Base-by-base conservation (phyloP, 352 stramenopile genomes). In the Phytopythium boreale region DNA sequence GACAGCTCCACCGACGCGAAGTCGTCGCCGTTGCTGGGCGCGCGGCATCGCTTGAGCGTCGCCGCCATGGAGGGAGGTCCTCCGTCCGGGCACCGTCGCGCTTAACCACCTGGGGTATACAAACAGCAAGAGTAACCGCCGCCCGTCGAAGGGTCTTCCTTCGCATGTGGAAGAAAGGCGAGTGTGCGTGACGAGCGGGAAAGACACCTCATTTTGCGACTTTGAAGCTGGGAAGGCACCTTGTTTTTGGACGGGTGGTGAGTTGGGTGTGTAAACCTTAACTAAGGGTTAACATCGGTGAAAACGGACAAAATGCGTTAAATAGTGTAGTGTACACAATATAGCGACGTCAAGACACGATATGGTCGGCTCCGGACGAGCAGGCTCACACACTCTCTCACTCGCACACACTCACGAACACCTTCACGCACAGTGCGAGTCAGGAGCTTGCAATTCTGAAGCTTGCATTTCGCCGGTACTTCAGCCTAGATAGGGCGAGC, bases 21-120 rank as follows among this genome's bases (percentile, higher is more conserved):
- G 12, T 73, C 39, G 53, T 75, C 65, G 43, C 50, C 52, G 51
- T 62, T 62, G 49, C 66, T 76, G 26, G 60, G 37, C 19, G 68
- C 36, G 62, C 75, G 77, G 61, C 74, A 79, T 26, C 78, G 75
- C 69, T 84, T 84, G 56, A 76, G 65, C 58, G 51, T 43, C 36
- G 73, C 29, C 20, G 51, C 51, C 51, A 58, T 58, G 19, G 51
- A 56, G 49, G 24, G 10, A 53, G 46, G n/a, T 37, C 6, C 19
- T 4, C 43, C 39, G 39, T 19, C 37, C n/a, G n/a, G n/a, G n/a
- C n/a, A n/a, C n/a, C n/a, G n/a, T n/a, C n/a, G n/a, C n/a, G n/a
- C n/a, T n/a, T n/a, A n/a, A n/a, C n/a, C n/a, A n/a, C n/a, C n/a
- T n/a, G n/a, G 43, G 4, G 43, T 26, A 49, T 49, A 49, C 43